phyloP scores from a whole-genome alignment of 306 rosid species.

The Prunus mongolica region DNA sequence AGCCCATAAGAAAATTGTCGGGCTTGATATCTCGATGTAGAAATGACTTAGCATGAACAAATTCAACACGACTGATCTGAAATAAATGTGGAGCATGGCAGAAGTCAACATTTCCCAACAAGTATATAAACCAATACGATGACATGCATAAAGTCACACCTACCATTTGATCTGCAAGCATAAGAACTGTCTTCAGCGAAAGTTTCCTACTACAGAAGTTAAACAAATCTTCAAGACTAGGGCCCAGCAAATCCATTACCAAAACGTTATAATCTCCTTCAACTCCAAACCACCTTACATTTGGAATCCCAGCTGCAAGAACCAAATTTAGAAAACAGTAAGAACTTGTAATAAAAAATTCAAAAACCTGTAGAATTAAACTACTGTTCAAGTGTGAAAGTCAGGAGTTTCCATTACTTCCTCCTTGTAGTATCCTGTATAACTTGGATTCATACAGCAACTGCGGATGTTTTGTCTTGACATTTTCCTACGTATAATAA shows the following conservation, averaged over 20 bases:
- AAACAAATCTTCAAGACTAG: slow-evolving; percentile 95
- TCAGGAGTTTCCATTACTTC: slow-evolving; percentile 53
- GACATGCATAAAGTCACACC: slow-evolving; percentile 11
- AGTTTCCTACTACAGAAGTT: slow-evolving; percentile 94
- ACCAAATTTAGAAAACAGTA: slow-evolving; percentile 21
- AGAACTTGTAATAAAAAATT: not conserved
- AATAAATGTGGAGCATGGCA: not conserved
- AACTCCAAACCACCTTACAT: slow-evolving; percentile 93
- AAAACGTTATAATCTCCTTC: slow-evolving; percentile 94
- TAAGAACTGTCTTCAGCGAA: slow-evolving; percentile 87
- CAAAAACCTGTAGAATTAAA: not conserved
- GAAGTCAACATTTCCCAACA: not conserved
- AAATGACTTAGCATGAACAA: slow-evolving; percentile 83
- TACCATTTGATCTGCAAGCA: slow-evolving; percentile 99
- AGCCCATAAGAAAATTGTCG: slow-evolving; percentile 94
- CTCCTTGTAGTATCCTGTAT: slow-evolving; percentile 96
- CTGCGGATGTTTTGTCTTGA: slow-evolving; percentile 97
- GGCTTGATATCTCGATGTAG: slow-evolving; percentile 98
- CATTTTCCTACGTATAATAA: slow-evolving; percentile 64
- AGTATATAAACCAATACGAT: not conserved
- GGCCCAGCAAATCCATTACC: slow-evolving; percentile 96
- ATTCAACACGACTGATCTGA: slow-evolving; percentile 93
- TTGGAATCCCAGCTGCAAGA: slow-evolving; percentile 84
- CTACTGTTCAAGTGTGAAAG: not conserved
- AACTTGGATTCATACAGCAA: slow-evolving; percentile 90